These are phyloP conservation scores for Trichoderma breve DNA, from an alignment of 2,329 filamentous ascomycete species.

Conservation along the genomic window DNA sequence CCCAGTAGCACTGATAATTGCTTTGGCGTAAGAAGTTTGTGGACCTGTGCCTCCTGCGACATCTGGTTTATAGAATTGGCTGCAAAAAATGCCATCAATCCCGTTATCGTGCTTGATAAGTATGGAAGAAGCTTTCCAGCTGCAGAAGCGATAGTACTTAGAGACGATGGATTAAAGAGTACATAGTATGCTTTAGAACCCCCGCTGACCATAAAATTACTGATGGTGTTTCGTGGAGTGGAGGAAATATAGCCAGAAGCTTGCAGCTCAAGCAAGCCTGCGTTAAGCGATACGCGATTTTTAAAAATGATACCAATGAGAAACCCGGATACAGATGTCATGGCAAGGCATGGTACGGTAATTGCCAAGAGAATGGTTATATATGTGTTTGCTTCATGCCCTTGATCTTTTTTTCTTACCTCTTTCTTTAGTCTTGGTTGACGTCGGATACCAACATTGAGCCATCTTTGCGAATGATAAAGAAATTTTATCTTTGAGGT, in stretches of 20 bases:
- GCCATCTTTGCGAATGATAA: neutral
- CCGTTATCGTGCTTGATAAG: neutral
- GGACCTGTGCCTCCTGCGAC: neutral
- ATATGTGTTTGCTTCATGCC: neutral
- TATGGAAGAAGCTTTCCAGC: neutral
- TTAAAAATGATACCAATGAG: neutral
- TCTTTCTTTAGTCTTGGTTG: neutral
- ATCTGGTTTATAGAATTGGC: neutral
- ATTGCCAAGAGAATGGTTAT: neutral
- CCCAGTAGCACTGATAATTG: neutral
- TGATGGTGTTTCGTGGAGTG: neutral
- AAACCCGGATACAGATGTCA: neutral
- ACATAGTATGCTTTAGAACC: neutral
- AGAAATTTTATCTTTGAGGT: neutral
- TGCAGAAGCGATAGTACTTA: neutral
- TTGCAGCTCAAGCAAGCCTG: neutral
- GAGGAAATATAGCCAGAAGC: neutral
- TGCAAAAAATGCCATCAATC: neutral
- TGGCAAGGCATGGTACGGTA: neutral
- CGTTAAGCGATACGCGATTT: neutral
- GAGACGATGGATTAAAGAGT: neutral
- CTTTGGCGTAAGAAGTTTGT: neutral
- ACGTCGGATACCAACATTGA: neutral
- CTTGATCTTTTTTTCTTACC: neutral
- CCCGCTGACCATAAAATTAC: neutral